A percentile compares a stretch with the other conserved stretches of the same genome.
Evolutionary conservation across 1,284 basidiomycete species (phyloP).

Genomic region (Butyriboletus appendiculatus): DNA sequence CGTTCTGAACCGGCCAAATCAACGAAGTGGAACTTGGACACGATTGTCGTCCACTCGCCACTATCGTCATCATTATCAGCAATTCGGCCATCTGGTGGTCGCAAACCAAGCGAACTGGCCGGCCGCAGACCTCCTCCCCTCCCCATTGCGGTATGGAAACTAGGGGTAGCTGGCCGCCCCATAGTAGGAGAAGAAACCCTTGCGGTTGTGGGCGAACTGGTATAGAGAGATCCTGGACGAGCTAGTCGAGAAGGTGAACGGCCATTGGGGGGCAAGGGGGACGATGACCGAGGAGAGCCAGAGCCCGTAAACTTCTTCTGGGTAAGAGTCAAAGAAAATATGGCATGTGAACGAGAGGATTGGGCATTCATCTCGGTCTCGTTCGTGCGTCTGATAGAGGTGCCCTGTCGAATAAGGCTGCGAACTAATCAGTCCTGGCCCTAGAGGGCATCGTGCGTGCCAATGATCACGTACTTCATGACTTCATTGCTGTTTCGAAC

Average conservation of each 20-base stretch:
- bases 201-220: conserved; percentile 38
- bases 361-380: conserved; percentile 99
- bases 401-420: conserved; percentile 84
- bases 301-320: conserved; percentile 82
- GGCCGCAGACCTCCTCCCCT: conserved; percentile 71
- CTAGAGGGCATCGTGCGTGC: not conserved
- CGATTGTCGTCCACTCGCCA: conserved; percentile 86
- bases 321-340: conserved; percentile 93
- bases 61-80: conserved; percentile 56
- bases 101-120: conserved; percentile 66
- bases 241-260: conserved; percentile 78
- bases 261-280: conserved; percentile 67
- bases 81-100: conserved; percentile 50
- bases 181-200: conserved; percentile 74
- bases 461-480: conserved; percentile 70
- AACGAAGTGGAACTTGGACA: conserved; percentile 98
- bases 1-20: conserved; percentile 97
- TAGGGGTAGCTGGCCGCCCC: conserved; percentile 73
- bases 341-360: conserved; percentile 96
- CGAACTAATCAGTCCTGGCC: conserved; percentile 19
- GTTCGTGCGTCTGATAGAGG: conserved; percentile 89
- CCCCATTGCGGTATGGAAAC: conserved; percentile 70
- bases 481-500: conserved; percentile 86
- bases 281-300: conserved; percentile 66
- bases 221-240: conserved; percentile 72